A percentile compares a stretch with the other conserved stretches of the same genome.
Conservation (phyloP, 1,284 basidiomycete species). For the Ganoderma sp. region DNA sequence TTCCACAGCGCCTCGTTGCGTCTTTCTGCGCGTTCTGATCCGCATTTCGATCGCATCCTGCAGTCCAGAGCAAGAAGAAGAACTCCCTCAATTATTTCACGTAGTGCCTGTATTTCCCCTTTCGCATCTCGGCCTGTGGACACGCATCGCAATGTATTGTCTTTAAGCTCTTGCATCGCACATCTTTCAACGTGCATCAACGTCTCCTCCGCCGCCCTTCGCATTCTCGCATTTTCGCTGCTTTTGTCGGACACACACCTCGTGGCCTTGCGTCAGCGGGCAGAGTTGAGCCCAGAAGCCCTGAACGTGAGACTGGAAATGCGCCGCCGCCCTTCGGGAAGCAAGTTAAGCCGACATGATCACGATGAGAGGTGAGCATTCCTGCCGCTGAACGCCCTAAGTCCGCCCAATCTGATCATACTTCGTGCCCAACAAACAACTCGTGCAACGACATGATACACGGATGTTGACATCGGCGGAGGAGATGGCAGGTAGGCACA, state of each 20-base stretch:
- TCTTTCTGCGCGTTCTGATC: slow-evolving; percentile 31
- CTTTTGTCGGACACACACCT: slow-evolving; percentile 5
- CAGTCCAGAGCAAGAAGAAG: slow-evolving; percentile 97
- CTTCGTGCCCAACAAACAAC: slow-evolving; percentile 1
- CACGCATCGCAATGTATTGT: slow-evolving; percentile 23
- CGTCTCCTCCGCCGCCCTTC: slow-evolving; percentile 15
- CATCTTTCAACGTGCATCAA: slow-evolving; percentile 18
- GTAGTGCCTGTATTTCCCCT: slow-evolving; percentile 46
- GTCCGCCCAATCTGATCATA: slow-evolving; percentile 6
- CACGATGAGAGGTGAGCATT: slow-evolving; percentile 3
- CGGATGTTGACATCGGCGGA: neutral
- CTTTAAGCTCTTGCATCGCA: slow-evolving; percentile 24
- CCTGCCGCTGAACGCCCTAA: neutral
- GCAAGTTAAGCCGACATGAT: slow-evolving; percentile 4
- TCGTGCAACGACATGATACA: neutral
- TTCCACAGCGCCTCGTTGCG: slow-evolving; percentile 12
- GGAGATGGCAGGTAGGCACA: neutral
- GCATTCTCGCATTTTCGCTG: slow-evolving; percentile 16
- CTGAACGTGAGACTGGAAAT: slow-evolving; percentile 19
- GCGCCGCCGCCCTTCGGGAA: slow-evolving; percentile 9
- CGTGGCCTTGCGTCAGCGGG: slow-evolving; percentile 22
- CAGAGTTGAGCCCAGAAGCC: slow-evolving; percentile 28
- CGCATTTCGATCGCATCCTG: slow-evolving; percentile 7
- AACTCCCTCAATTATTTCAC: slow-evolving; percentile 92
- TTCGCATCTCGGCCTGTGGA: slow-evolving; percentile 22